Conservation (phyloP, 2,329 filamentous ascomycete genomes). For the Sarocladium strictum region DNA sequence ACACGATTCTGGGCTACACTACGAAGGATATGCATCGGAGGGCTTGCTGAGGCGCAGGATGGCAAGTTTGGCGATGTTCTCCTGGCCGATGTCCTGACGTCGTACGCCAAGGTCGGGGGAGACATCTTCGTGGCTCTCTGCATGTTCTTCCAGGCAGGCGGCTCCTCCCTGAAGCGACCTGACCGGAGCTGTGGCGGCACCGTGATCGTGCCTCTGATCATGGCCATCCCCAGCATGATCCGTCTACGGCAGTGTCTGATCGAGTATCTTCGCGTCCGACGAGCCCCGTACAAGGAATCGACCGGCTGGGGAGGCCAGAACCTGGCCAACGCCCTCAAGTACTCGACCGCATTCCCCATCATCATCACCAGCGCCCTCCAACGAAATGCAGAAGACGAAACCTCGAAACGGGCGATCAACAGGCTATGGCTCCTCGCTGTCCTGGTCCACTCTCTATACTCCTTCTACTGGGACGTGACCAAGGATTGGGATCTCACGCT, state of each 20-base stretch:
- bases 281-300: constrained; percentile 47
- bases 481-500: constrained; percentile 96
- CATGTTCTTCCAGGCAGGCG: constrained; percentile 74
- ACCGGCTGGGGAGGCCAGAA: constrained; percentile 78
- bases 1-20: constrained; percentile 70
- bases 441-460: constrained; percentile 80
- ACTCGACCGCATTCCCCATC: constrained; percentile 89
- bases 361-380: constrained; percentile 74
- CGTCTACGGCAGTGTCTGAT: constrained; percentile 88
- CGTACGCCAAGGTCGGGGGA: constrained; percentile 85
- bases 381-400: constrained; percentile 46
- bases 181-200: constrained; percentile 76
- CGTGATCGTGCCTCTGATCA: constrained; percentile 75
- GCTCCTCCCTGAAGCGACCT: constrained; percentile 72
- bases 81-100: constrained; percentile 88
- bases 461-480: constrained; percentile 97
- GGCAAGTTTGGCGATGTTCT: constrained; percentile 94
- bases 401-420: constrained; percentile 39
- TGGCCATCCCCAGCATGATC: constrained; percentile 77
- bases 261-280: constrained; percentile 70
- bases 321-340: constrained; percentile 90
- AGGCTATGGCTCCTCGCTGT: constrained; percentile 65
- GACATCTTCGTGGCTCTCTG: constrained; percentile 85
- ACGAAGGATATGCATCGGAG: constrained; percentile 74
- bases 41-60: constrained; percentile 77